These are phyloP conservation scores for Coemansia umbellata DNA, from an alignment of 192 early-diverging fungal genomes.

Conservation along the genomic window DNA sequence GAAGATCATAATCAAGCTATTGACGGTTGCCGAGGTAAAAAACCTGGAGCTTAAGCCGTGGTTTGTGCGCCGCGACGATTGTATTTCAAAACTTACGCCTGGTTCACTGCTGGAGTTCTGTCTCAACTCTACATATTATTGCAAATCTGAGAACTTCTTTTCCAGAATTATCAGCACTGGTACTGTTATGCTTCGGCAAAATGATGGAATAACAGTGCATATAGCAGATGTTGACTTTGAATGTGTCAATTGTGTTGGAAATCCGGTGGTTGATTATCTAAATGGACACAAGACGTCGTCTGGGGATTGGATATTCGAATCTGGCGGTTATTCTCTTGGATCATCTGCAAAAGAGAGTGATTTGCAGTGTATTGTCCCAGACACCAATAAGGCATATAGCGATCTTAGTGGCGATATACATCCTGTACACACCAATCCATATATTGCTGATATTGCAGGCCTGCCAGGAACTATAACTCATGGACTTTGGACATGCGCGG, in stretches of 20 bases:
- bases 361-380: constrained; percentile 49
- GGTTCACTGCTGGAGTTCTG: constrained; percentile 68
- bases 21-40: constrained; percentile 69
- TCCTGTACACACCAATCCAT: constrained; percentile 91
- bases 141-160: constrained; percentile 56
- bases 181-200: constrained; percentile 50
- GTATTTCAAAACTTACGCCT: constrained; percentile 39
- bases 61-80: constrained; percentile 52
- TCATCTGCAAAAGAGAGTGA: not conserved
- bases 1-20: constrained; percentile 61
- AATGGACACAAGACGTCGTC: constrained; percentile 65
- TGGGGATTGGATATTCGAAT: constrained; percentile 68
- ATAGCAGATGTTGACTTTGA: constrained; percentile 75
- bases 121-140: constrained; percentile 65
- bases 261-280: constrained; percentile 83
- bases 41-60: constrained; percentile 82
- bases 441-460: constrained; percentile 82
- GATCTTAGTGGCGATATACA: constrained; percentile 78
- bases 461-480: constrained; percentile 90
- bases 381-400: constrained; percentile 78
- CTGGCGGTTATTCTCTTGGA: constrained; percentile 53
- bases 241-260: constrained; percentile 62
- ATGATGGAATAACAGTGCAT: constrained; percentile 58
- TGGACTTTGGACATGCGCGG: constrained; percentile 92
- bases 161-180: constrained; percentile 69